Base-by-base conservation (phyloP, 306 rosid genomes). In the Mimosa pudica region DNA sequence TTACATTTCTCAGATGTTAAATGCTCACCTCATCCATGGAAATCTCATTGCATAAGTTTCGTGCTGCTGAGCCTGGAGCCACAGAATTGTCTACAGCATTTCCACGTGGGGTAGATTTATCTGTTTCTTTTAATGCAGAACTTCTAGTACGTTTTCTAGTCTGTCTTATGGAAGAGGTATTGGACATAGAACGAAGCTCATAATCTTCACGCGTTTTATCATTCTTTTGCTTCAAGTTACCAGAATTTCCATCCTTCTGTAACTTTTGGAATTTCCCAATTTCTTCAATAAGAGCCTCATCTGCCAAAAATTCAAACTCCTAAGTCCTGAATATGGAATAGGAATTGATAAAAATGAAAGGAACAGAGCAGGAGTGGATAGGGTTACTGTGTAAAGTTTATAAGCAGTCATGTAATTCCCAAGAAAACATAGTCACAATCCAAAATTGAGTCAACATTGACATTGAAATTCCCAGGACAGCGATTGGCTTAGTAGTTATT, bases 261-360 rank as follows among this genome's bases (percentile, higher is more conserved):
- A 77, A 80, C 86, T 82, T 87, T 76, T 24, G 84, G 42, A 92
- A 81, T 73, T 83, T 91, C 79, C 80, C 92, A 75, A 91, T 70
- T 89, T 95, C 94, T 85, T 86, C 89, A 67, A 83, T 51, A 79
- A 95, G 95, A 49, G 80, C 84, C 70, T 84, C 87, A 83, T 82
- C 97, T 94, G 92, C 79, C 66, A 76, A 65, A 80, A 81, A 76
- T 82, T 80, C 78, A 73, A 69, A 84, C 45, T 51, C 77, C 73
- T 68, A 49, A 85, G 70, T 71, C 73, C 58, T 54, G 80, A 78
- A 69, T 58, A 71, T 75, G 54, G 38, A 82, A 82, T 67, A 85
- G 64, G 79, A 48, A 80, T 35, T 36, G 48, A 62, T 46, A 58
- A 18, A 68, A 65, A 58, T n/a, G 78, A 32, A 32, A 46, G 38